phyloP scores from a whole-genome alignment of 2,329 filamentous ascomycete species.

The Claviceps digitariae region DNA sequence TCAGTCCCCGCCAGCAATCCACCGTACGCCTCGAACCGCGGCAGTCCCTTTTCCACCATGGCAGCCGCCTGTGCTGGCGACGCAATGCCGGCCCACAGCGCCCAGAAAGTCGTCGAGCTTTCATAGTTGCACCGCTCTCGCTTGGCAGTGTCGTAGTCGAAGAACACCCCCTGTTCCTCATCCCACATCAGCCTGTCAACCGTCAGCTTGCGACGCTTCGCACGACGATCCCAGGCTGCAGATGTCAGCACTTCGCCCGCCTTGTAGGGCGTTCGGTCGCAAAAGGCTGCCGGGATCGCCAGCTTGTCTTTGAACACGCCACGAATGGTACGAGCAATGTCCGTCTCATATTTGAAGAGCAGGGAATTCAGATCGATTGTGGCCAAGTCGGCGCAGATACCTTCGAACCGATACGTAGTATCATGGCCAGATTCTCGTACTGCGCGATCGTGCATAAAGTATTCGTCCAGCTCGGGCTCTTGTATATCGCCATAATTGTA shows the following conservation, averaged over 20 bases:
- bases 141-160: conserved; percentile 85
- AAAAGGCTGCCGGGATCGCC: conserved; percentile 71
- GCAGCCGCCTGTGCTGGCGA: conserved; percentile 74
- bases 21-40: conserved; percentile 76
- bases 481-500: conserved; percentile 68
- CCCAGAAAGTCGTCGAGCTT: conserved; percentile 89
- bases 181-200: conserved; percentile 96
- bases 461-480: conserved; percentile 85
- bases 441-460: conserved; percentile 91
- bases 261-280: conserved; percentile 46
- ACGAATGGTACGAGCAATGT: conserved; percentile 79
- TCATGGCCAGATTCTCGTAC: conserved; percentile 96
- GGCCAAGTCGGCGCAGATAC: conserved; percentile 73
- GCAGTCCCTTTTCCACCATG: conserved; percentile 69
- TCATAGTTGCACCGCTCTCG: conserved; percentile 76
- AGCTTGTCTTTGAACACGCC: conserved; percentile 73
- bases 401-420: conserved; percentile 86
- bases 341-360: conserved; percentile 92
- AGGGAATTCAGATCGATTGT: conserved; percentile 92
- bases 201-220: conserved; percentile 66
- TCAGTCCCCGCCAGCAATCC: conserved; percentile 84
- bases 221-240: conserved; percentile 78
- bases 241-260: conserved; percentile 67
- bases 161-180: conserved; percentile 86
- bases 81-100: conserved; percentile 86